phyloP scores from a whole-genome alignment of 371 early-diverging fungal species.

The Parasitella parasitica region DNA sequence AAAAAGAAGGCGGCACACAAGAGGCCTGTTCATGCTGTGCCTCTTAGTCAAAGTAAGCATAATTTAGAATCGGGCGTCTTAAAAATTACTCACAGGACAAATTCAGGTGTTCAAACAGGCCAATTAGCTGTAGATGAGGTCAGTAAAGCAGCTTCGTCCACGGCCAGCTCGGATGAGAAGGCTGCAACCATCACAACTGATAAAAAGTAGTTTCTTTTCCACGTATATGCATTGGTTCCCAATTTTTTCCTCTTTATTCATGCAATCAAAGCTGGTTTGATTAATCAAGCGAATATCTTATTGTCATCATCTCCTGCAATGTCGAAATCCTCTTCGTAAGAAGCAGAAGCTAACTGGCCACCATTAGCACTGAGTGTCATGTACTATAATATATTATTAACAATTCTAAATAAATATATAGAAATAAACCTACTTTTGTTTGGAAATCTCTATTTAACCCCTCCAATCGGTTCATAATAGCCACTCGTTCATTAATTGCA shows the following conservation, averaged over 20 bases:
- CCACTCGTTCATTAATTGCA: constrained; percentile 34
- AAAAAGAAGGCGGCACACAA: constrained; percentile 28
- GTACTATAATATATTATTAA: constrained; percentile 34
- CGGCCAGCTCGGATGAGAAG: not conserved
- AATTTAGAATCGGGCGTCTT: not conserved
- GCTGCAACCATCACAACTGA: not conserved
- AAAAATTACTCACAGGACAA: not conserved
- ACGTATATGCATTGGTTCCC: not conserved
- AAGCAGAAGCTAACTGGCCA: constrained; percentile 19
- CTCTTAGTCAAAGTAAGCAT: constrained; percentile 45
- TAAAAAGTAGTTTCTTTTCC: not conserved
- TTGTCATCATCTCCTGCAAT: constrained; percentile 37
- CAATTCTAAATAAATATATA: not conserved
- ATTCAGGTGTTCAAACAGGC: constrained; percentile 33
- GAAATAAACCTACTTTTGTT: constrained; percentile 32
- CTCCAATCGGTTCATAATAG: constrained; percentile 47
- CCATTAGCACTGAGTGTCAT: constrained; percentile 36
- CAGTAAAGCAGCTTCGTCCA: not conserved
- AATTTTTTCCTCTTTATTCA: not conserved
- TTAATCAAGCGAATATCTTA: constrained; percentile 15
- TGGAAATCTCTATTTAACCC: constrained; percentile 57
- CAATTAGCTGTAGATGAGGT: constrained; percentile 44
- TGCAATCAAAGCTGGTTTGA: not conserved
- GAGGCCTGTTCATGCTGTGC: constrained; percentile 16
- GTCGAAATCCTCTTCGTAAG: constrained; percentile 45